Evolutionary conservation across 805 yeast genomes (phyloP).

Genomic region (Ogataea chonburiensis): DNA sequence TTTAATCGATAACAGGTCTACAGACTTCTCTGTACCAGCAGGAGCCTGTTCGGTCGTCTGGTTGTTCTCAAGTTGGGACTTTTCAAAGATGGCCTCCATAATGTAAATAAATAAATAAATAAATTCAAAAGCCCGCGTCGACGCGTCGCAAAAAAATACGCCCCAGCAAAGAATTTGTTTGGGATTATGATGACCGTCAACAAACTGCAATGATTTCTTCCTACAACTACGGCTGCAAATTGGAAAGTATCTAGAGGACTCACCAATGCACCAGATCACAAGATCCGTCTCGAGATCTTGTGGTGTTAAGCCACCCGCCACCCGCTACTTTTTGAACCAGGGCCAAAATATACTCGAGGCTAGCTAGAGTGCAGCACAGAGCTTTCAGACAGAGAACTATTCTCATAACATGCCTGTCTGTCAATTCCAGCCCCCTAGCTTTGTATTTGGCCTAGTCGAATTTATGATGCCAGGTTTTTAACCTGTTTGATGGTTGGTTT

Average conservation of each 20-base stretch:
- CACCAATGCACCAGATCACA: conserved; percentile 22
- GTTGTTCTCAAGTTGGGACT: conserved; percentile 8
- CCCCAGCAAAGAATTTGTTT: not conserved
- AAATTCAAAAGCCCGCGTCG: conserved; percentile 6
- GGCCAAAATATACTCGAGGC: not conserved
- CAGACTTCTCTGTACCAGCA: conserved; percentile 1
- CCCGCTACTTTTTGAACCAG: conserved; percentile 1
- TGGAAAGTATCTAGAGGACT: not conserved
- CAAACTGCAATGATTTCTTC: not conserved
- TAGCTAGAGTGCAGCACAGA: conserved; percentile 10
- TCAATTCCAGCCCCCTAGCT: conserved; percentile 8
- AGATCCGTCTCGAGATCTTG: conserved; percentile 8
- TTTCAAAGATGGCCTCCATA: conserved; percentile 13
- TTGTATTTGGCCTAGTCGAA: not conserved
- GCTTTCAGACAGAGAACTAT: conserved; percentile 9
- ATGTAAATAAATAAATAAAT: conserved; percentile 5
- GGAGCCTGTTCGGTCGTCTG: not conserved
- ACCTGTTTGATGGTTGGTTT: conserved; percentile 1
- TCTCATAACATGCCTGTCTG: conserved; percentile 2
- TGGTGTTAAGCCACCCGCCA: conserved; percentile 22
- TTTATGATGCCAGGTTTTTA: not conserved
- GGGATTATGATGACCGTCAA: conserved; percentile 13
- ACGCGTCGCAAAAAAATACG: conserved; percentile 9
- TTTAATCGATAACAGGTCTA: conserved; percentile 22
- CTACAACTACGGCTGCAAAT: too few relatives aligned